These are phyloP conservation scores for Parathielavia hyrcaniae DNA, from an alignment of 495 filamentous ascomycete genomes.

Conservation along the genomic window DNA sequence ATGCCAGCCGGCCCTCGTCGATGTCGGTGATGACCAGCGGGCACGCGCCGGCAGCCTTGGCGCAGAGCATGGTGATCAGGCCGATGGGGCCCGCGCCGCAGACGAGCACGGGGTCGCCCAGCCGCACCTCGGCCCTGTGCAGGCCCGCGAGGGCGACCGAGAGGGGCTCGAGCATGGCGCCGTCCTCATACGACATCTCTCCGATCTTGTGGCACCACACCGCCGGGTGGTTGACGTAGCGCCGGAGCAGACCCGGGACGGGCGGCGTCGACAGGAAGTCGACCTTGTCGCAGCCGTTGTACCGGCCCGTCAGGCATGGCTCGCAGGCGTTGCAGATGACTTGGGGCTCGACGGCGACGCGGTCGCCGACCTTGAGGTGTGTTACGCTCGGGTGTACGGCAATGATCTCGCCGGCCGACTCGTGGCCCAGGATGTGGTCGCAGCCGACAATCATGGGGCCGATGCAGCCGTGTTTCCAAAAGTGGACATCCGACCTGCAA, in stretches of 20 bases:
- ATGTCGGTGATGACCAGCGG: slow-evolving; percentile 91
- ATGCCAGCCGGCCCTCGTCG: slow-evolving; percentile 71
- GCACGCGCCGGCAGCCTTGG: slow-evolving; percentile 72
- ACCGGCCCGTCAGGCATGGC: slow-evolving; percentile 81
- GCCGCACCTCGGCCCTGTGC: slow-evolving; percentile 65
- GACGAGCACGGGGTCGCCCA: slow-evolving; percentile 78
- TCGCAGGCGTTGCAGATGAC: slow-evolving; percentile 84
- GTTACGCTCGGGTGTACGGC: slow-evolving; percentile 75
- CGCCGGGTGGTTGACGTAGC: slow-evolving; percentile 89
- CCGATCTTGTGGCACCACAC: slow-evolving; percentile 91
- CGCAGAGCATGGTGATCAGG: slow-evolving; percentile 75
- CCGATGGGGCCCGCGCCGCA: slow-evolving; percentile 91
- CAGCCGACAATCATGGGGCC: slow-evolving; percentile 87
- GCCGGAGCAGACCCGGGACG: slow-evolving; percentile 76
- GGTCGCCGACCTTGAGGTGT: slow-evolving; percentile 69
- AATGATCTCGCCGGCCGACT: slow-evolving; percentile 79
- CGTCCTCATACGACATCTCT: slow-evolving; percentile 81
- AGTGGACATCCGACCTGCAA: slow-evolving; percentile 83
- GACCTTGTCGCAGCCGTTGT: slow-evolving; percentile 85
- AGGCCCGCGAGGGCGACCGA: slow-evolving; percentile 79
- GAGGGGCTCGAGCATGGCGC: slow-evolving; percentile 80
- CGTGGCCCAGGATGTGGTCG: slow-evolving; percentile 87
- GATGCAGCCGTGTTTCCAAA: slow-evolving; percentile 91
- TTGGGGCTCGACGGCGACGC: slow-evolving; percentile 86
- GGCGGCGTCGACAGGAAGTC: slow-evolving; percentile 84